These are phyloP conservation scores for Pseudomassariella vexata DNA, from an alignment of 2,329 filamentous ascomycete species.

Conservation along the genomic window DNA sequence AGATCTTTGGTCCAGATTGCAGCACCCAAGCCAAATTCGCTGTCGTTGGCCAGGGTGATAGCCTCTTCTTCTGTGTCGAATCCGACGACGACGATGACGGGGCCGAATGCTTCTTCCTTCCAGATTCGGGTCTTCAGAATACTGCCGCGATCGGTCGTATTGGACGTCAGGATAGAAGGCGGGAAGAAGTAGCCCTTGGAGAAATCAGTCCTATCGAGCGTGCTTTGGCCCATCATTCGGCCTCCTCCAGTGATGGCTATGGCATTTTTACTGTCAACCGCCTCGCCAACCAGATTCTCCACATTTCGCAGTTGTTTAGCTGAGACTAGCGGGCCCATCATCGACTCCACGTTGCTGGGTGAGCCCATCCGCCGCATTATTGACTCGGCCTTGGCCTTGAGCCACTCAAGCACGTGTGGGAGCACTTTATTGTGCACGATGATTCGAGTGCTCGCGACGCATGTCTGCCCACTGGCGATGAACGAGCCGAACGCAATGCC, in stretches of 20 bases:
- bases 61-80: constrained; percentile 71
- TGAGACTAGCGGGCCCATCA: constrained; percentile 62
- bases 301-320: constrained; percentile 59
- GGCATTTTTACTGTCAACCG: constrained; percentile 44
- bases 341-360: constrained; percentile 48
- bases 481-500: constrained; percentile 59
- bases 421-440: constrained; percentile 66
- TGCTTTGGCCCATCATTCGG: constrained; percentile 40
- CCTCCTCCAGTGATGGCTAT: constrained; percentile 36
- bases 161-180: constrained; percentile 62
- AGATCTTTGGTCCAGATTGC: constrained; percentile 72
- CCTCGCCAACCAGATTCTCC: constrained; percentile 59
- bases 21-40: constrained; percentile 70
- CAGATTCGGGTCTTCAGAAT: constrained; percentile 68
- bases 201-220: constrained; percentile 45
- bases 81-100: constrained; percentile 68
- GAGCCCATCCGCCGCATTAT: constrained; percentile 50
- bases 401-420: constrained; percentile 56
- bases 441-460: constrained; percentile 67
- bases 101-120: constrained; percentile 78
- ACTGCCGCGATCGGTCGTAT: constrained; percentile 47
- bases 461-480: constrained; percentile 50
- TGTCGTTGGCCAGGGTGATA: constrained; percentile 65
- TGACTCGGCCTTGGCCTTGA: constrained; percentile 57
- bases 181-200: constrained; percentile 67